phyloP scores from a whole-genome alignment of 2,329 filamentous ascomycete species.

The Neocatenulostroma microsporum region DNA sequence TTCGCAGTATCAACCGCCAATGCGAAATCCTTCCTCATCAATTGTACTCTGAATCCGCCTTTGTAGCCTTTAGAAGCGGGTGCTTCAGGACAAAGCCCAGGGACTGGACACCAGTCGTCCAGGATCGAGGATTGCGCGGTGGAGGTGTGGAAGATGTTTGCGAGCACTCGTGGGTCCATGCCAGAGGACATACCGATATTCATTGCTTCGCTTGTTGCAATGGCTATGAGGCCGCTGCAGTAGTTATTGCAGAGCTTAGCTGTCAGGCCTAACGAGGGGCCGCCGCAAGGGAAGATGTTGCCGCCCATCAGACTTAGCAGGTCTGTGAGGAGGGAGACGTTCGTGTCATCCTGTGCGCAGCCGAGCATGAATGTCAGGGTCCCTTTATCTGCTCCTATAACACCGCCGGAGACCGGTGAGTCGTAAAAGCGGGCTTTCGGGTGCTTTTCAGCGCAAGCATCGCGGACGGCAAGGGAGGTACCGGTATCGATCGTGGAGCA shows the following conservation, averaged over 20 bases:
- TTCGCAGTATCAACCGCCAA: constrained; percentile 50
- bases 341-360: constrained; percentile 38
- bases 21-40: constrained; percentile 54
- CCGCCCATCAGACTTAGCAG: constrained; percentile 48
- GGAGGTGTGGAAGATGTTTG: constrained; percentile 44
- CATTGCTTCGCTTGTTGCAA: constrained; percentile 52
- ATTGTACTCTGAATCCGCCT: constrained; percentile 51
- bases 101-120: constrained; percentile 46
- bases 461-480: constrained; percentile 41
- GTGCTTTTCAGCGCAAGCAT: constrained; percentile 32
- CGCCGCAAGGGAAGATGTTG: constrained; percentile 50
- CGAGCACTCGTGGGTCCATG: constrained; percentile 47
- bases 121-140: constrained; percentile 48
- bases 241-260: constrained; percentile 58
- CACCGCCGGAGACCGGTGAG: constrained; percentile 47
- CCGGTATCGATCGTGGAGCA: constrained; percentile 51
- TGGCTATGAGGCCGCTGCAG: constrained; percentile 50
- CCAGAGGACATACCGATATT: constrained; percentile 53
- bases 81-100: constrained; percentile 42
- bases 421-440: constrained; percentile 45
- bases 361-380: constrained; percentile 52
- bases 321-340: constrained; percentile 36
- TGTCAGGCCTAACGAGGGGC: constrained; percentile 48
- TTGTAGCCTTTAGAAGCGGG: constrained; percentile 44
- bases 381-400: constrained; percentile 45